phyloP scores from a whole-genome alignment of 73 alveolate genomes.

The Tetrahymena borealis region DNA sequence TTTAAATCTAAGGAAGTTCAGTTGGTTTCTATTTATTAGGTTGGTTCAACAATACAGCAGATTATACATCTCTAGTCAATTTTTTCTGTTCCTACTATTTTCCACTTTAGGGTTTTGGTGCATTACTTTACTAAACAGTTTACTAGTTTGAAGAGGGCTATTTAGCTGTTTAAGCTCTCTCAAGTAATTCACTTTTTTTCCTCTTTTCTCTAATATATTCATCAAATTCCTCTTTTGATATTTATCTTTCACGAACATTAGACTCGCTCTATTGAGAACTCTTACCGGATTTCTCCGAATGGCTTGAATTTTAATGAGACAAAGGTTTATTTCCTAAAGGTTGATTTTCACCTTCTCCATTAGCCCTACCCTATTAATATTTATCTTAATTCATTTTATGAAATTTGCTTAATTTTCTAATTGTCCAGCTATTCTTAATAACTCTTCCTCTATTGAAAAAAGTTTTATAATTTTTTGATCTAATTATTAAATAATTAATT shows the following conservation, averaged over 20 bases:
- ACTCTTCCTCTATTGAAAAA: too few relatives aligned
- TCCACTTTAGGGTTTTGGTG: background rate
- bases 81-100: background rate
- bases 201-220: background rate
- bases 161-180: background rate
- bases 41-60: background rate
- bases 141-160: background rate
- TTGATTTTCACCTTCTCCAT: too few relatives aligned
- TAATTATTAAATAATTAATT: too few relatives aligned
- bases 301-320: background rate
- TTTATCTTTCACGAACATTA: background rate
- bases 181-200: background rate
- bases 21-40: background rate
- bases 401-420: too few relatives aligned
- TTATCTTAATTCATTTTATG: too few relatives aligned
- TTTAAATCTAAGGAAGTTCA: background rate
- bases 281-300: background rate
- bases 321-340: too few relatives aligned
- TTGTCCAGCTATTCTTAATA: too few relatives aligned
- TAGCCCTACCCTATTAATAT: too few relatives aligned
- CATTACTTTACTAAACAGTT: background rate
- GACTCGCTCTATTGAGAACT: background rate
- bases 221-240: background rate
- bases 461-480: too few relatives aligned
- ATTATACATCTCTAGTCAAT: background rate